Base-by-base conservation (phyloP, 306 rosid species). In the Dalbergia cultrata region DNA sequence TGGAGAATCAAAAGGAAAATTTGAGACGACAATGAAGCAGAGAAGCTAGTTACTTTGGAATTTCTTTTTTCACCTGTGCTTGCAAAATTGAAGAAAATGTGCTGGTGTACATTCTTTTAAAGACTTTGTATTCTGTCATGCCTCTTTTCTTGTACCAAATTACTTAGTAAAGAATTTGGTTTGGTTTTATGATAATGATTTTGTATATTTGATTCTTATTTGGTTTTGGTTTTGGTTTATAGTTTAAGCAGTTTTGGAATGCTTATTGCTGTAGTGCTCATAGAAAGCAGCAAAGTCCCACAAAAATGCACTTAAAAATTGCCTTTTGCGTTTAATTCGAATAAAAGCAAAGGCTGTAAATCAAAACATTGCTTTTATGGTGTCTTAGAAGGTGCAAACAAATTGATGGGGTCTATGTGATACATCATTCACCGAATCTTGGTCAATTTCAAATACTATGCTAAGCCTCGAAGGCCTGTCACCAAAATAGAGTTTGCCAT, bases 21-120 rank as follows among this genome's bases (percentile, higher is more conserved):
- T 58, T 43, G 18, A 49, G 34, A 75, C 43, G 75, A 34, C 59
- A 78, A 17, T 63, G 37, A 74, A 66, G 35, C 34, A 70, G 75
- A 76, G 57, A 73, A 31, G 81, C 49, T 34, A 17, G n/a, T 37
- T 81, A 34, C 74, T 69, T 79, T 58, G 18, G 3, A 59, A 67
- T 74, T 75, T 82, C 9, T 49, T 81, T 70, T 74, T 60, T 44
- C 26, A 22, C 50, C 57, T 78, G 65, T 67, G 79, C n/a, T 37
- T 75, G 17, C 47, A 75, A 50, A 79, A 82, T 80, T 62, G 83
- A 80, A 72, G 75, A 86, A 77, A 22, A 80, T 74, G 68, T 69
- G 77, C 65, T 76, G 58, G 9, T 81, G 90, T 83, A 89, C 85
- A 89, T 85, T 83, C 83, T 83, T 22, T 52, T n/a, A 66, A 72